Evolutionary conservation across 768 basidiomycete species (phyloP).

Genomic region (Thelephora aurantiotincta): DNA sequence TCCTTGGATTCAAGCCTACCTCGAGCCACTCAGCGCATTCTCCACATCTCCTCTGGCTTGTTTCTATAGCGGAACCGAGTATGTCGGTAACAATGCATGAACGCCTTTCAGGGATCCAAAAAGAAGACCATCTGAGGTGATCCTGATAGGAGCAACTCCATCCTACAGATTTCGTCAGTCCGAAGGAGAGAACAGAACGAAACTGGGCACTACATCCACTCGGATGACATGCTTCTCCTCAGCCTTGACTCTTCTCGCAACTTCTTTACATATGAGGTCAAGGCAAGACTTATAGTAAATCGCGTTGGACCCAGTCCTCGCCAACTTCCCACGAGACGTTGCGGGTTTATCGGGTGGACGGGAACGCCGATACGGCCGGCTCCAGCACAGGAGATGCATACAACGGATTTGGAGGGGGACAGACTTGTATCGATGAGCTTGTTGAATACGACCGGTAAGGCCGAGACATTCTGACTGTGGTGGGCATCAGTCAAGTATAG

Average conservation of each 20-base stretch:
- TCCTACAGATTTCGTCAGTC: constrained; percentile 28
- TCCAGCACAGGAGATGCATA: not conserved
- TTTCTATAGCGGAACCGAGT: constrained; percentile 87
- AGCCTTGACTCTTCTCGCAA: constrained; percentile 51
- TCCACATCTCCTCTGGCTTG: too few relatives aligned
- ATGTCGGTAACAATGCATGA: constrained; percentile 68
- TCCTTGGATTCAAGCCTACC: too few relatives aligned
- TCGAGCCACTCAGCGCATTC: too few relatives aligned
- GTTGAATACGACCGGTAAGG: constrained; percentile 64
- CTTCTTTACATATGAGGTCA: constrained; percentile 79
- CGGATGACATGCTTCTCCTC: constrained; percentile 77
- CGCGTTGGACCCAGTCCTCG: constrained; percentile 55
- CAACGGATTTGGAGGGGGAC: constrained; percentile 6
- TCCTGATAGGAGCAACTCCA: constrained; percentile 35
- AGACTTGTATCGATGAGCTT: constrained; percentile 57
- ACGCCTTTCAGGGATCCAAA: constrained; percentile 66
- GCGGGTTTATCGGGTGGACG: constrained; percentile 64
- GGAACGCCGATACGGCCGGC: constrained; percentile 75
- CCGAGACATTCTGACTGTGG: constrained; percentile 77
- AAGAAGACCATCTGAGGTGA: constrained; percentile 49
- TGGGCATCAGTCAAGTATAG: constrained; percentile 2
- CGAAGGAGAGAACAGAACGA: not conserved
- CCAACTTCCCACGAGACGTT: constrained; percentile 53
- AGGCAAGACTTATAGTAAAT: constrained; percentile 87
- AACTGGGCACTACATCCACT: constrained; percentile 50